Base-by-base conservation (phyloP, 1,139 yeast genomes). In the Diutina mesorugosa region DNA sequence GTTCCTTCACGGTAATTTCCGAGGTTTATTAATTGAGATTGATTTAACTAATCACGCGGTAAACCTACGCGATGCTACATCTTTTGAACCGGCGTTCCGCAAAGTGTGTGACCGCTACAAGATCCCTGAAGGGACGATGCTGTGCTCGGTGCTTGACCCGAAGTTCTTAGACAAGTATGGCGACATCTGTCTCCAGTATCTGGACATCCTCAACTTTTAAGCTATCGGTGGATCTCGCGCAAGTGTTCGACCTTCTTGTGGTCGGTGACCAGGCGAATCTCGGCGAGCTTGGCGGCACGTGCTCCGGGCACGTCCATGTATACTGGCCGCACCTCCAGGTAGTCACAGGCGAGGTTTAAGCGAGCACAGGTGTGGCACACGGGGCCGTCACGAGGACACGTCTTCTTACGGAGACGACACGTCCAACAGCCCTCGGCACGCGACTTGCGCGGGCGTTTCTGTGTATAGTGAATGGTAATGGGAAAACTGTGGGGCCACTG, bases 1-100 rank as follows among this genome's bases (percentile, higher is more conserved):
- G 56, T 82, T 84, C 57, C 71, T 87, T 16, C 93, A 87, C 66
- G 95, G 95, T 1, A 77, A 75, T 38, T 87, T 86, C 16, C 26
- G 53, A 9, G 53, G 53, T 3, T 30, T 50, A 4, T 38, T 50
- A 6, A 50, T 50, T 18, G 41, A 50, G 16, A 50, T 50, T 7
- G 53, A 50, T 8, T 16, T 50, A 1, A 10, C 35, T 12, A 50
- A 50, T 10, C 41, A 32, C 6, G 32, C n/a, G 21, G 53, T 50
- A 14, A 32, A 50, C 16, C 6, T 38, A 4, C 21, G 28, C n/a
- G 45, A 50, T 28, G 21, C 53, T 4, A 5, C 14, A 6, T n/a
- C 29, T 5, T 50, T 50, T 5, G 18, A 30, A 12, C 14, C 21
- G 35, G 53, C 35, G 14, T 50, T 50, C 32, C 21, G 21, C n/a